These are phyloP conservation scores for Sporisorium iseilematis-ciliati DNA, from an alignment of 1,284 basidiomycete genomes.

Conservation along the genomic window DNA sequence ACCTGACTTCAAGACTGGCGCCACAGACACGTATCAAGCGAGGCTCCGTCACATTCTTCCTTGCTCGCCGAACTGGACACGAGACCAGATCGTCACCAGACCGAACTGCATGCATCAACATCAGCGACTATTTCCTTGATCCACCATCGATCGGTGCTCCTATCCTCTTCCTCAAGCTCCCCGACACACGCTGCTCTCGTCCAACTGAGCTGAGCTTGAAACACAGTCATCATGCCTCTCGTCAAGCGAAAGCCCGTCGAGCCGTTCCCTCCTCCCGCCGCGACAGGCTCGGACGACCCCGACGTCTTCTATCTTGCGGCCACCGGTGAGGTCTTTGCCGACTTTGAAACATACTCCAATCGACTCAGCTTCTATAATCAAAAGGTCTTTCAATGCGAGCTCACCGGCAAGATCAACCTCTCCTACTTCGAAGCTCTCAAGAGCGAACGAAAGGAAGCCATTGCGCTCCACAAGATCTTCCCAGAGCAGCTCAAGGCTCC, in stretches of 20 bases:
- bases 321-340: slow-evolving; percentile 67
- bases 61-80: background rate
- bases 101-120: background rate
- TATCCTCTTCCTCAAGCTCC: background rate
- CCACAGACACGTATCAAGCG: background rate
- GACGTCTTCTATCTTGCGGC: slow-evolving; percentile 65
- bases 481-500: slow-evolving; percentile 91
- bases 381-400: slow-evolving; percentile 93
- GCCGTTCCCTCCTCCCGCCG: slow-evolving; percentile 54
- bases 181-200: background rate
- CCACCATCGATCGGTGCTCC: background rate
- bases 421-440: slow-evolving; percentile 94
- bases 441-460: slow-evolving; percentile 88
- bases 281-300: slow-evolving; percentile 56
- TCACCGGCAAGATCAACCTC: slow-evolving; percentile 90
- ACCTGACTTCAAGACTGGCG: background rate
- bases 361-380: slow-evolving; percentile 93
- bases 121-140: background rate
- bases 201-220: background rate
- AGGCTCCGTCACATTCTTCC: background rate
- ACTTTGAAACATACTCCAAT: slow-evolving; percentile 78
- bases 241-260: slow-evolving; percentile 66
- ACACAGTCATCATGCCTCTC: slow-evolving; percentile 59
- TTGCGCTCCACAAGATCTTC: slow-evolving; percentile 88
- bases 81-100: too few species aligned